These are phyloP conservation scores for Fraxinus ornus DNA, from an alignment of 305 asterid species.

Conservation along the genomic window DNA sequence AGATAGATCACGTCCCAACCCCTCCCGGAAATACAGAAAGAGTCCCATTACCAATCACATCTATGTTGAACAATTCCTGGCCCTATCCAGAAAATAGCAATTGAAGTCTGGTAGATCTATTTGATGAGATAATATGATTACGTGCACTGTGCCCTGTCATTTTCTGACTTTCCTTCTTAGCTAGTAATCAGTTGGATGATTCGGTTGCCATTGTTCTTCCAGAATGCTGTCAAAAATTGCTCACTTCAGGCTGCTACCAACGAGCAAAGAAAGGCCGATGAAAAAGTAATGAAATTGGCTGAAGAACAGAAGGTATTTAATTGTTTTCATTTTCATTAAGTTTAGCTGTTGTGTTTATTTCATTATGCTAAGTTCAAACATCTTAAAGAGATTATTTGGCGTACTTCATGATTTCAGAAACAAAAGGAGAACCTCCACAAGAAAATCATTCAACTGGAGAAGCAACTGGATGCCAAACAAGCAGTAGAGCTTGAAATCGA, in stretches of 20 bases:
- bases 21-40: neutral
- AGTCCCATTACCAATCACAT: slow-evolving; percentile 13
- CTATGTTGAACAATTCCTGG: neutral
- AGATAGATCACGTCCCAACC: no score
- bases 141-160: slow-evolving; percentile 9
- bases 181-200: slow-evolving; percentile 5
- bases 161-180: slow-evolving; percentile 12
- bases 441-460: slow-evolving; percentile 67
- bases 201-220: slow-evolving; percentile 23
- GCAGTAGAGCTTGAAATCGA: slow-evolving; percentile 77
- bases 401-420: slow-evolving; percentile 52
- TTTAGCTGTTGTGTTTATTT: slow-evolving; percentile 15
- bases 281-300: slow-evolving; percentile 66
- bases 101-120: neutral
- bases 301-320: slow-evolving; percentile 76
- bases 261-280: slow-evolving; percentile 76
- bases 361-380: slow-evolving; percentile 21
- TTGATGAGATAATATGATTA: slow-evolving; percentile 4
- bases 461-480: slow-evolving; percentile 74
- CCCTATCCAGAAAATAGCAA: neutral
- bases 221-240: slow-evolving; percentile 72
- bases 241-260: slow-evolving; percentile 61
- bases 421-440: slow-evolving; percentile 76
- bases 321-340: slow-evolving; percentile 19
- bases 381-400: slow-evolving; percentile 16